These are phyloP conservation scores for Termitomyces eurrhizus DNA, from an alignment of 768 basidiomycete species.

Conservation along the genomic window DNA sequence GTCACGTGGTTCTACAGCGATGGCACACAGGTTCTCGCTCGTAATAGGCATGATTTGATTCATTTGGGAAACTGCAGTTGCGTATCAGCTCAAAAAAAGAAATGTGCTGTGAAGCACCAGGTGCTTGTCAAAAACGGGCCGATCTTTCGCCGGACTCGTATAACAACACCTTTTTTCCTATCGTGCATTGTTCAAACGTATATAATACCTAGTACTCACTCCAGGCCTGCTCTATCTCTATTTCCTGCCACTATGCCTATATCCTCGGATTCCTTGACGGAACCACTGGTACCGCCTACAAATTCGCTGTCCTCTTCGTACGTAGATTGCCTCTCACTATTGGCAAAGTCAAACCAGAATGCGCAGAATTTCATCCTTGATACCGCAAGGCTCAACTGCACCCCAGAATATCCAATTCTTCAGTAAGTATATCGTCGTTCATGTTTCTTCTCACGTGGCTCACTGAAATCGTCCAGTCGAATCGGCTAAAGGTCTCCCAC, in stretches of 20 bases:
- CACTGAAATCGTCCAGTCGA: constrained; percentile 2
- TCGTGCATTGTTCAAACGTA: neutral
- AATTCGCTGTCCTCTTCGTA: neutral
- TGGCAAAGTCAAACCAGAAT: neutral
- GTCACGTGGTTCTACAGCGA: constrained; percentile 8
- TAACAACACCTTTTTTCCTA: neutral
- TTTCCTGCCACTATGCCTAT: neutral
- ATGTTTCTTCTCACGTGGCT: neutral
- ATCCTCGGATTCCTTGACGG: neutral
- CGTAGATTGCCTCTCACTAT: neutral
- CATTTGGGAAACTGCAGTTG: neutral
- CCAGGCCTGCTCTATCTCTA: neutral
- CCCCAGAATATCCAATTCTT: constrained; percentile 16
- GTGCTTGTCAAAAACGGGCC: neutral
- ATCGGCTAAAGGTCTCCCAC: constrained; percentile 7
- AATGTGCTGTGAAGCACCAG: neutral
- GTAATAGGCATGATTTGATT: neutral
- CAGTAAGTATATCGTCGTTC: constrained; percentile 4
- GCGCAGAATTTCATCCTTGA: neutral
- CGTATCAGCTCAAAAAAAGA: neutral
- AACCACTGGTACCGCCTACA: neutral
- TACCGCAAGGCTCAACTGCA: neutral
- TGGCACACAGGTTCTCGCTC: too few relatives aligned
- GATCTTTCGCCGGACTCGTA: neutral
- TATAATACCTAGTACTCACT: neutral